These are phyloP conservation scores for Paramecium sonneborni DNA, from an alignment of 73 alveolate species.

Conservation along the genomic window DNA sequence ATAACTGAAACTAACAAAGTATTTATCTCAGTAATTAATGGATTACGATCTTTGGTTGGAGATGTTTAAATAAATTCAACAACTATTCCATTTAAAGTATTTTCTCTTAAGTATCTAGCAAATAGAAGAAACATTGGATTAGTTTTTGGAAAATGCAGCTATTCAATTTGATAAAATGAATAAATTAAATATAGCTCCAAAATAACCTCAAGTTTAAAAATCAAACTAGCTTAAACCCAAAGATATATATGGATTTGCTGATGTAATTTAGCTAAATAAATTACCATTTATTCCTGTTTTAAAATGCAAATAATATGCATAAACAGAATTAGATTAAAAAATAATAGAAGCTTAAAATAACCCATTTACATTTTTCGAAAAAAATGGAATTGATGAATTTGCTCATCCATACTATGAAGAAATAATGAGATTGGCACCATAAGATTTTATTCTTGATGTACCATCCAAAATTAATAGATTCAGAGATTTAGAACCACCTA, in stretches of 20 bases:
- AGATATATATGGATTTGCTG: conserved; percentile 34
- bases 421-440: neutral
- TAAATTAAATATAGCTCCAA: neutral
- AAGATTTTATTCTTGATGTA: neutral
- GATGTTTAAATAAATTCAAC: neutral
- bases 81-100: neutral
- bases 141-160: conserved; percentile 30
- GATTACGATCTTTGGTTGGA: neutral
- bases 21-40: neutral
- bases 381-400: conserved; percentile 38
- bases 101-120: neutral
- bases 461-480: neutral
- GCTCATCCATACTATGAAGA: conserved; percentile 61
- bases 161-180: neutral
- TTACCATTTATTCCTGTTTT: conserved; percentile 59
- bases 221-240: conserved; percentile 40
- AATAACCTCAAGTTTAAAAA: neutral
- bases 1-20: neutral
- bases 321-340: conserved; percentile 50
- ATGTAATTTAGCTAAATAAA: neutral
- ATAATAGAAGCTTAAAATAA: conserved; percentile 42
- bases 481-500: conserved; percentile 54
- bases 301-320: conserved; percentile 20
- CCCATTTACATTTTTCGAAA: neutral
- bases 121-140: conserved; percentile 39